Base-by-base conservation (phyloP, 139 green algal species). In the Coccomyxa sp. region DNA sequence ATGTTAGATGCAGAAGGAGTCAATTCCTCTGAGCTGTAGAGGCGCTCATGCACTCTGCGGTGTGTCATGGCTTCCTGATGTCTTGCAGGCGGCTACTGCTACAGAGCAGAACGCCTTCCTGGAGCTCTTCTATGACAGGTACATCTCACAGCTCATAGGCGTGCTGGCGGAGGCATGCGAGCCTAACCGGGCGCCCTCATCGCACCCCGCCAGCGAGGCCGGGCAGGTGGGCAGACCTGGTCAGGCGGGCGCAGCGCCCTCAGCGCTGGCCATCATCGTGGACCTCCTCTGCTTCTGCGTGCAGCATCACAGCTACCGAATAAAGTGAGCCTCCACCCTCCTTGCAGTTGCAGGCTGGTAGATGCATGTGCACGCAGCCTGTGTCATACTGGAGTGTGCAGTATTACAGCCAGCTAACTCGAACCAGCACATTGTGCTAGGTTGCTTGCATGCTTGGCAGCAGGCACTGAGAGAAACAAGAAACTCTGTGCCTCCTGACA, bases 221-320 rank as follows among this genome's bases (percentile, higher is more conserved):
- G 70, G 36, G 74, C 40, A 69, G 33, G 37, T 78, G 29, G 74
- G 74, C 74, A 78, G 44, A 33, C 69, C n/a, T n/a, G n/a, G n/a
- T n/a, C n/a, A n/a, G n/a, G n/a, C 64, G 24, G n/a, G n/a, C 24
- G 64, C 64, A 2, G 64, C 64, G 64, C 64, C 55, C 39, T 77
- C 73, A 55, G 73, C 40, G 39, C 39, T 77, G 24, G 39, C 78
- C 0, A 85, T 95, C 29, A 89, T 98, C 27, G 79, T 97, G 39
- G 96, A 99, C 58, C 86, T 99, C 39, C 84, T 99, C 33, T 95
- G 90, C 83, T 99, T 97, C 86, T 98, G 92, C 81, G 92, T 98
- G n/a, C 80, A 88, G 55, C 88, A 94, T 68, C 94, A 99, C 82
- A 81, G 78, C 18, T 97, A 88, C 82, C 86, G 85, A 31, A 95